phyloP scores from a whole-genome alignment of 768 basidiomycete species.

The Podaxis pistillaris region DNA sequence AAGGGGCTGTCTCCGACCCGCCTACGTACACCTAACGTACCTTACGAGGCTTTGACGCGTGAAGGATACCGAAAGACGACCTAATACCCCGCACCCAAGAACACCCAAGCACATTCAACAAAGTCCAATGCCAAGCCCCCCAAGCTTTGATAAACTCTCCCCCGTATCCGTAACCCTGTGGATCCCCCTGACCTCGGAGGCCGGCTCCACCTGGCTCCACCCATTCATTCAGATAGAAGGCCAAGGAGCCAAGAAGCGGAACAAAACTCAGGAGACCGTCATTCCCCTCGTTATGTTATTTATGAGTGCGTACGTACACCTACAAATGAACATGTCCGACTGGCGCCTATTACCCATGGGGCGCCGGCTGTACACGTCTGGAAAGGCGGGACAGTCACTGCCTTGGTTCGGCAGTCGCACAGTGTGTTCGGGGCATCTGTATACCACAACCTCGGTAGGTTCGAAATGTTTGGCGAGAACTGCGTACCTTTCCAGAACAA shows the following conservation, averaged over 20 bases:
- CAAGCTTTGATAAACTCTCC: neutral
- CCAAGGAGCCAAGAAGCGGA: neutral
- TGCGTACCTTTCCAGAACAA: too few species aligned
- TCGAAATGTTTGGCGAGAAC: too few species aligned
- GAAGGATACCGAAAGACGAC: neutral
- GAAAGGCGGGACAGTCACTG: too few species aligned
- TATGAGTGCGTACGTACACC: neutral
- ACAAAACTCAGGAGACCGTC: neutral
- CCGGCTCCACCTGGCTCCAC: neutral
- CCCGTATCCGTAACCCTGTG: neutral
- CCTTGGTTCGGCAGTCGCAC: too few species aligned
- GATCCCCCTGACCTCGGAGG: neutral
- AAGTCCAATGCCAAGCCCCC: too few species aligned
- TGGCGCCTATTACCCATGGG: too few species aligned
- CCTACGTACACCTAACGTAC: neutral
- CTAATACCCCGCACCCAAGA: neutral
- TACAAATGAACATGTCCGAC: too few species aligned
- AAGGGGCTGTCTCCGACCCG: too few species aligned
- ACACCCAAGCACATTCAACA: neutral
- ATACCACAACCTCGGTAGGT: too few species aligned
- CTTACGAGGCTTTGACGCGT: neutral
- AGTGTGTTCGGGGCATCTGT: too few species aligned
- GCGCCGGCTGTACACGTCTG: too few species aligned
- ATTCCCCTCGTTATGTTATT: neutral
- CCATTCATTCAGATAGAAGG: neutral